Conservation (phyloP, 108 stramenopile species). For the Cyclotella cryptica region DNA sequence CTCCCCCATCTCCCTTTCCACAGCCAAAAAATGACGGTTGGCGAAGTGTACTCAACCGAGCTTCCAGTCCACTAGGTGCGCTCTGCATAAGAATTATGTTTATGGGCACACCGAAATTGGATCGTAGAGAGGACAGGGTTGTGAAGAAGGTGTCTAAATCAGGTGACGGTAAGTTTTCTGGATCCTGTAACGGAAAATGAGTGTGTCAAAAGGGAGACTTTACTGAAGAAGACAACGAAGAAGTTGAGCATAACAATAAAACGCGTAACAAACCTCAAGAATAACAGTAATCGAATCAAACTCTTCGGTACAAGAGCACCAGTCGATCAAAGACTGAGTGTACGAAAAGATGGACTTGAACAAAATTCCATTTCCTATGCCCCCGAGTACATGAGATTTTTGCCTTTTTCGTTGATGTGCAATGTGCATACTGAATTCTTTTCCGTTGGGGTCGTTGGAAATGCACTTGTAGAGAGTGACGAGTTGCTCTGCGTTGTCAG, state of each 20-base stretch:
- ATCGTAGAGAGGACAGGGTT: slow-evolving; percentile 38
- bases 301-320: slow-evolving; percentile 31
- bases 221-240: background rate
- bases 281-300: slow-evolving; percentile 52
- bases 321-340: slow-evolving; percentile 43
- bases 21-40: slow-evolving; percentile 34
- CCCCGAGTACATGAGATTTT: slow-evolving; percentile 31
- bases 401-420: slow-evolving; percentile 34
- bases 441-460: slow-evolving; percentile 39
- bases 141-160: slow-evolving; percentile 40
- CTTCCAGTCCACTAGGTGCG: slow-evolving; percentile 44
- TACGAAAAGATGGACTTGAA: slow-evolving; percentile 40
- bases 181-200: slow-evolving; percentile 11
- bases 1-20: slow-evolving; percentile 29
- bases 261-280: slow-evolving; percentile 35
- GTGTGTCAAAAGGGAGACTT: background rate
- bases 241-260: background rate
- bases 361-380: slow-evolving; percentile 29
- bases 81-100: slow-evolving; percentile 32
- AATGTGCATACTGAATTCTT: slow-evolving; percentile 28
- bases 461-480: slow-evolving; percentile 23
- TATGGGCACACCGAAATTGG: slow-evolving; percentile 39
- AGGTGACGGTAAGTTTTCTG: slow-evolving; percentile 50
- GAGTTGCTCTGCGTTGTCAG: no score
- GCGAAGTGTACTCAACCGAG: slow-evolving; percentile 42